phyloP scores from a whole-genome alignment of 495 filamentous ascomycete species.

The Astrothelium macrocarpum region DNA sequence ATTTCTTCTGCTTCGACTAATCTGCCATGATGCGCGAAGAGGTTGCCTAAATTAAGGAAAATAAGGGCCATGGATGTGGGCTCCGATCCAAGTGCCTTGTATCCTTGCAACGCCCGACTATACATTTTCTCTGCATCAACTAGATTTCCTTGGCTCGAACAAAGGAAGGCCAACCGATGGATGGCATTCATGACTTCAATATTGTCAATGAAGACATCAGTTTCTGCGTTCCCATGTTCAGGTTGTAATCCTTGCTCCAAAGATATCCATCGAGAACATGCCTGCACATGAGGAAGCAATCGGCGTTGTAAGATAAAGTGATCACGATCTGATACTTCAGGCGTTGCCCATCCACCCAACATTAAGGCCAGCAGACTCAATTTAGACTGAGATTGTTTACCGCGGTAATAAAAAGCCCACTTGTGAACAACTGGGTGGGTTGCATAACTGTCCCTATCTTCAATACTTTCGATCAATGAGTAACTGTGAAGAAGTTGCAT shows the following conservation, averaged over 20 bases:
- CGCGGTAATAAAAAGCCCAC: background rate
- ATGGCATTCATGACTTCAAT: too few relatives aligned
- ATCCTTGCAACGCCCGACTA: background rate
- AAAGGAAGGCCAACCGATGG: background rate
- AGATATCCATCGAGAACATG: constrained; percentile 10
- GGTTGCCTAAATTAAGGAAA: too few relatives aligned
- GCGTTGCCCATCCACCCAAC: background rate
- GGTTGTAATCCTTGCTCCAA: background rate
- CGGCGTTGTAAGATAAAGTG: constrained; percentile 10
- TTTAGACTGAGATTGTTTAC: background rate
- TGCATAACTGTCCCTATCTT: constrained; percentile 10
- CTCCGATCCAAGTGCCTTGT: too few relatives aligned
- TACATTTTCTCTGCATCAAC: constrained; percentile 1
- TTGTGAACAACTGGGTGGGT: background rate
- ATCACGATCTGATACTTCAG: background rate
- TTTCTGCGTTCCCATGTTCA: background rate
- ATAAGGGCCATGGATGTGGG: too few relatives aligned
- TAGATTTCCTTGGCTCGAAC: background rate
- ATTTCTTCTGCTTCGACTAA: too few relatives aligned
- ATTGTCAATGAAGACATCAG: too few relatives aligned
- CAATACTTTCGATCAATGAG: constrained; percentile 13
- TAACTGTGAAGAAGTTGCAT: constrained; percentile 14
- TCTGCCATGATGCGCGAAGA: too few relatives aligned
- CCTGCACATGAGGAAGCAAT: constrained; percentile 13
- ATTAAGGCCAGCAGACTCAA: background rate